Base-by-base conservation (phyloP, 441 rosid species). In the Hura crepitans region DNA sequence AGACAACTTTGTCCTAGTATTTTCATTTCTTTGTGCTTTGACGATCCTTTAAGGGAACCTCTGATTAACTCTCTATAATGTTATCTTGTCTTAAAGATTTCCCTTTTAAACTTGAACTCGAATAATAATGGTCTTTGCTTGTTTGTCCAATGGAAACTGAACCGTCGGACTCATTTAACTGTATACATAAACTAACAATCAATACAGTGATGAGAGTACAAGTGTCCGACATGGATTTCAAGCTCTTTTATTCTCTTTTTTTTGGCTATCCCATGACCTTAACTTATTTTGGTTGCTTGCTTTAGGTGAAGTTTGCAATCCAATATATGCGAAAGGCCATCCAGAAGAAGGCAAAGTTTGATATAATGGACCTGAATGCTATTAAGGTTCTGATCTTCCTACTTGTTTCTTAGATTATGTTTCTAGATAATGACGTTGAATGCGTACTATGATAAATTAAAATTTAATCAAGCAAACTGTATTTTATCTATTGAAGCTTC, bases 301-400 rank as follows among this genome's bases (percentile, higher is more conserved):
- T 80, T 72, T 83, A 95, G 98, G 97, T 95, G 71, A 95, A 92
- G 82, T 83, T 90, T 81, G 99, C 99, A 14, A 92, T 95, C 74
- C 98, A 92, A 72, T 88, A 71, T 80, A 95, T 95, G 98, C 81
- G 95, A 71, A 89, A 79, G 78, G 74, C 92, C 72, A 83, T 95
- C 73, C 97, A 86, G 81, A 95, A 86, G 47, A 95, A 90, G 82
- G 98, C 98, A 0, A 92, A 90, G 78, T 95, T 95, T 70, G 98
- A 95, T 78, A 95, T 95, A 73, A 74, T 68, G 77, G 92, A 86
- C 6, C 86, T 95, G 72, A 90, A 95, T 80, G 78, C 97, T 73
- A 83, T 90, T 61, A 95, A 95, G 98, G 99, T 95, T 73, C 54
- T 78, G 17, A 69, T 75, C 56, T 70, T 54, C 71, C 35, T 17